Evolutionary conservation across 1,139 yeast species (phyloP).

Genomic region (Magnusiomyces magnusii): DNA sequence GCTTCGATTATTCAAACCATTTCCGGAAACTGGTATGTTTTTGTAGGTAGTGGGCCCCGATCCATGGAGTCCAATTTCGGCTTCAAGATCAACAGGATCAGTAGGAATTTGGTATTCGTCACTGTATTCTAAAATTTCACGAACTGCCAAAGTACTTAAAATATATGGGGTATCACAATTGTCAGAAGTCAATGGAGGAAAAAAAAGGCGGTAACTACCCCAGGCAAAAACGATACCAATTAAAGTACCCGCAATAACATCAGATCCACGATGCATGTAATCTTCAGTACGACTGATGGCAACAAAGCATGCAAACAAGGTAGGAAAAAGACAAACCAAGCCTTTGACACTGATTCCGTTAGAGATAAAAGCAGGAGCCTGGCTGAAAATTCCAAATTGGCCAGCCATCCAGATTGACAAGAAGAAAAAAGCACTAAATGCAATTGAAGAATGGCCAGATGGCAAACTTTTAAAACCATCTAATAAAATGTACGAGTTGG

Average conservation of each 20-base stretch:
- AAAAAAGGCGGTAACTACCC: constrained; percentile 35
- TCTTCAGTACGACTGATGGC: constrained; percentile 40
- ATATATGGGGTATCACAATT: constrained; percentile 8
- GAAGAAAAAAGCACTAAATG: constrained; percentile 61
- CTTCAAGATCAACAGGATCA: neutral
- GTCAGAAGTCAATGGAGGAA: constrained; percentile 12
- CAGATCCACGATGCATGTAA: constrained; percentile 69
- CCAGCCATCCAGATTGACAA: constrained; percentile 56
- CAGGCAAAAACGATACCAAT: constrained; percentile 46
- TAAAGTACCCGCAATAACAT: constrained; percentile 50
- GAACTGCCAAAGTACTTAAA: neutral
- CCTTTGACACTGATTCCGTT: constrained; percentile 2
- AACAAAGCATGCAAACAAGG: constrained; percentile 12
- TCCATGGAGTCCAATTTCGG: neutral
- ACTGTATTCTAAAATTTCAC: neutral
- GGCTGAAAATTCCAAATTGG: constrained; percentile 39
- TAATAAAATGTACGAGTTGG: constrained; percentile 27
- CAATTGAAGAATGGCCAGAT: constrained; percentile 68
- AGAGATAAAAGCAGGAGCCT: neutral
- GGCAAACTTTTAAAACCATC: constrained; percentile 82
- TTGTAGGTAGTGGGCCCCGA: neutral
- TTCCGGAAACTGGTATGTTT: neutral
- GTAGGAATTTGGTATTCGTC: neutral
- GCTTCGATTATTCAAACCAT: neutral
- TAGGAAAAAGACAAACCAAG: constrained; percentile 4